Evolutionary conservation across 805 yeast species (phyloP), one percentile per base, ranked within the genome.

Genomic region (Ogataea allantospora): DNA sequence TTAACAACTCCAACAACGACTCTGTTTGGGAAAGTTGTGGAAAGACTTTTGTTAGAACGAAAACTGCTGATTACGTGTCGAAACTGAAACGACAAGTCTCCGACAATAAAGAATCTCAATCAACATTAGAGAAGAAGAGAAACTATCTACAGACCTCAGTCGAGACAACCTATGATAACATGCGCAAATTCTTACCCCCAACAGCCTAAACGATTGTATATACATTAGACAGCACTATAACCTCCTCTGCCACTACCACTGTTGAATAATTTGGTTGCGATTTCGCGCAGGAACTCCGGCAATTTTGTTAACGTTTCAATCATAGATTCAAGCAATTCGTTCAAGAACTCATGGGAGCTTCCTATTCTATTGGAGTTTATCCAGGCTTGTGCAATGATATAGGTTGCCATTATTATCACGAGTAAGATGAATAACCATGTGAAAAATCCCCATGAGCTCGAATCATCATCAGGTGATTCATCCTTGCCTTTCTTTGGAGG

Each of bases 11-110:
- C 10, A 69, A 65, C 7, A 66, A 66, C 14, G 71, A 75, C 7
- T 56, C 55, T 7, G 89, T 88, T 5, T 88, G 95, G 93, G 77
- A 85, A 55, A 86, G 95, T 5, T 75, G 86, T 23, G 97, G 97
- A 19, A 83, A 83, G 60, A 75, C 87, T 20, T 84, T 83, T 57
- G 62, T 83, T 7, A 58, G 64, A 30, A 69, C 69, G 4, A 67
- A 68, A 18, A 66, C 67, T 3, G 51, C 58, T 4, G 61, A 66
- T 3, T 84, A 85, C 60, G 58, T 72, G 30, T 52, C 57, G 9
- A 70, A 68, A 35, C 60, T 87, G 22, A 55, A 66, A 15, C 55
- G 61, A 15, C 87, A 85, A 47, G 75, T 75, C 46, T 59, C 62
- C 27, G 74, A 67, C 11, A 69, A 78, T 42, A 57, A 70, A 37